Conservation (phyloP, 345 rosid species). For the Noccaea caerulescens region DNA sequence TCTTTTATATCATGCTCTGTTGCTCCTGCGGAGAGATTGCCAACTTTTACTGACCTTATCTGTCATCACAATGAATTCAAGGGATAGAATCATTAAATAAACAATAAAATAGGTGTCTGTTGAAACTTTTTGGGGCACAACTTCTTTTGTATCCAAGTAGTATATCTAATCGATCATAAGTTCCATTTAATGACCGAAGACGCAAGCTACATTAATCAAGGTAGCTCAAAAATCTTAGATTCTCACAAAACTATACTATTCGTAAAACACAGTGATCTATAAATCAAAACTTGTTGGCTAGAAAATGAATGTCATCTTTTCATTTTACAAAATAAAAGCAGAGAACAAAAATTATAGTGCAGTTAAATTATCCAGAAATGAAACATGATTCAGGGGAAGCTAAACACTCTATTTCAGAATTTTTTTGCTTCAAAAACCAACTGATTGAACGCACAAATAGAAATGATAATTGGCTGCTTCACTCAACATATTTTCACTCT, state of each 20-base stretch:
- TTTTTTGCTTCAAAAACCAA: slow-evolving; percentile 1
- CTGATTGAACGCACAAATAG: not conserved
- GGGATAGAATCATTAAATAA: slow-evolving; percentile 1
- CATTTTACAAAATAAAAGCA: not conserved
- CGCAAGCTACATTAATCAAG: not conserved
- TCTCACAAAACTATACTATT: not conserved
- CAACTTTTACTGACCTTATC: slow-evolving; percentile 74
- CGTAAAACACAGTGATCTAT: slow-evolving; percentile 1
- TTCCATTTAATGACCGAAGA: not conserved
- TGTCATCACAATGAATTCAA: slow-evolving; percentile 34
- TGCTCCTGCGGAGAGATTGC: slow-evolving; percentile 75
- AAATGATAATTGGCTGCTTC: not conserved
- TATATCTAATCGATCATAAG: not conserved
- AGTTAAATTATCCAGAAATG: not conserved
- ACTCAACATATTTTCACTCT: not conserved
- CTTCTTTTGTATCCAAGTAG: slow-evolving; percentile 4
- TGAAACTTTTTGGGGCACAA: not conserved
- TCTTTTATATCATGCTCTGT: slow-evolving; percentile 79
- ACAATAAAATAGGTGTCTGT: not conserved
- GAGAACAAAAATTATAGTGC: not conserved
- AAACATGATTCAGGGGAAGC: not conserved
- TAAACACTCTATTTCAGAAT: not conserved
- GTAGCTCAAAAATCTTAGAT: slow-evolving; percentile 4
- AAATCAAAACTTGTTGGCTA: not conserved
- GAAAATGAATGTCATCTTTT: not conserved